phyloP scores from a whole-genome alignment of 2,329 filamentous ascomycete species.

The Aureobasidium mangrovei region DNA sequence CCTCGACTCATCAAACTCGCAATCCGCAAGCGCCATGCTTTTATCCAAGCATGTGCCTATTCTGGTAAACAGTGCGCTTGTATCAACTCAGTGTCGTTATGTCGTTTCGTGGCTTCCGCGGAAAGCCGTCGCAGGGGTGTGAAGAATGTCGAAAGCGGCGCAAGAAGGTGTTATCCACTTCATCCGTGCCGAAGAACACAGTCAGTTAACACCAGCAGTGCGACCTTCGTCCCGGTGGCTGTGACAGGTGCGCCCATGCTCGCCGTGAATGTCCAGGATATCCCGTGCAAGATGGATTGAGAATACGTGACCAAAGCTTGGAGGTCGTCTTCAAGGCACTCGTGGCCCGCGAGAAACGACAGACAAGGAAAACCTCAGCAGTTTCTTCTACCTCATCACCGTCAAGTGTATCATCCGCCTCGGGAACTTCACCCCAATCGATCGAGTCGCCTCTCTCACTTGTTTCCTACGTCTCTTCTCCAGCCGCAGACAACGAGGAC shows the following conservation, averaged over 20 bases:
- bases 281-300: background rate
- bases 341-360: background rate
- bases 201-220: background rate
- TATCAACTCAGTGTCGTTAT: background rate
- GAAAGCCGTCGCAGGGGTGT: background rate
- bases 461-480: background rate
- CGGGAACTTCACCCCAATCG: background rate
- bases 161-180: background rate
- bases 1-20: background rate
- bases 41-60: background rate
- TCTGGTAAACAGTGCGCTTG: background rate
- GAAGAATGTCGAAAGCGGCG: conserved; percentile 7
- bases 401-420: background rate
- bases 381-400: background rate
- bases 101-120: conserved; percentile 5
- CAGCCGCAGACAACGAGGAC: background rate
- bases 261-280: conserved; percentile 3
- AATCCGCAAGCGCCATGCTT: background rate
- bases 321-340: background rate
- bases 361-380: background rate
- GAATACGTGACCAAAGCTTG: conserved; percentile 1
- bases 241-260: background rate
- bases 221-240: background rate
- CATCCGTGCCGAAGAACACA: background rate
- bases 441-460: background rate